Evolutionary conservation across 192 early-diverging fungal species (phyloP), one percentile per base, ranked within the genome.

Genomic region (Geranomyces variabilis): DNA sequence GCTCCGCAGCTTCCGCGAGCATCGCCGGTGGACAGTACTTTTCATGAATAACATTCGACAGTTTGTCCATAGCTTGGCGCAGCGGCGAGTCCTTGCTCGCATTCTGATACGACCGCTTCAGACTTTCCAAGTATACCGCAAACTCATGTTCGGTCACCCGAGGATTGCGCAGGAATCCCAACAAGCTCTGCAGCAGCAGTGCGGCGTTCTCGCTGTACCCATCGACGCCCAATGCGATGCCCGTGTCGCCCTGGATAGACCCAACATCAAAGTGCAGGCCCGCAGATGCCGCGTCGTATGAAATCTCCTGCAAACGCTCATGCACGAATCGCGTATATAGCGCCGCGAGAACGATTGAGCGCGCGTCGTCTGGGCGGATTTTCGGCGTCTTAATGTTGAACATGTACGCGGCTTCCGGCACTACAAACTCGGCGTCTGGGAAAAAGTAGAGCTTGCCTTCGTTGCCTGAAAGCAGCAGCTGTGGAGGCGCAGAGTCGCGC

Each of bases 251-350:
- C 3, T 4, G 24, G 51, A n/a, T n/a, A 4, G 51, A 26, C 51
- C 47, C 66, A 10, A 72, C 64, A 45, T 73, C 71, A 65, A 75
- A 82, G 55, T 74, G 57, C 44, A 82, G 51, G 9, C 80, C 80
- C 1, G 77, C 80, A 10, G 49, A 15, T 6, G 71, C 30, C 3
- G 80, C 80, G 43, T 79, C 68, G 48, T 79, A 79, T n/a, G 67
- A 44, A 22, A 79, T 30, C 53, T 82, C 77, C 22, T 45, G 73
- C 55, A 82, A 62, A 1, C 62, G 19, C 36, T 82, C 80, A 29
- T 66, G 12, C 9, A 82, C 77, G 48, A 82, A 82, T 28, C 75
- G 63, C 43, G 59, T 17, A 60, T 81, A 81, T 12, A 82, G 67
- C 4, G 51, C 24, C n/a, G 75, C 64, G 1, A 77, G 43, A 2